Evolutionary conservation across 2,329 filamentous ascomycete genomes (phyloP).

Genomic region (Mollisiaceae sp.): DNA sequence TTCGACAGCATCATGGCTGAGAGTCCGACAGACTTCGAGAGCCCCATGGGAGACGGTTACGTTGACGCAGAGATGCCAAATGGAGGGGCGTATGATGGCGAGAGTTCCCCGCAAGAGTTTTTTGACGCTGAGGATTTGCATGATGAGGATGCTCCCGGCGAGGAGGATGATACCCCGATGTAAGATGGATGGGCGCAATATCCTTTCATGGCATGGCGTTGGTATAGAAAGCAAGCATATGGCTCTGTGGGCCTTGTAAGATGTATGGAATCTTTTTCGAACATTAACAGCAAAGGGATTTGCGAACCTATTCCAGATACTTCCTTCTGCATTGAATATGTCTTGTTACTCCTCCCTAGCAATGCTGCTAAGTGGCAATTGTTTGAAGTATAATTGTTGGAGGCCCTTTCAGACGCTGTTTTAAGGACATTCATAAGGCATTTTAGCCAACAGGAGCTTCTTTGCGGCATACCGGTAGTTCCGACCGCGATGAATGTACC

Average conservation of each 20-base stretch:
- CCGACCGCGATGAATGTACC: no score
- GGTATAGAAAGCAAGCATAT: background rate
- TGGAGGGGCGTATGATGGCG: slow-evolving; percentile 13
- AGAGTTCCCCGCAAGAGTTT: background rate
- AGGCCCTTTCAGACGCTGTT: no score
- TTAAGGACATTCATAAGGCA: no score
- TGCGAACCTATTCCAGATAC: no score
- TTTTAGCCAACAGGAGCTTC: no score
- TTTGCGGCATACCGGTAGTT: no score
- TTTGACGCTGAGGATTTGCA: slow-evolving; percentile 16
- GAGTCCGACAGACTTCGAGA: background rate
- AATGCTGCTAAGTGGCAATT: no score
- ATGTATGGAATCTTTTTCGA: background rate
- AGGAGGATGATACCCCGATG: slow-evolving; percentile 24
- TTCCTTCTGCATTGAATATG: no score
- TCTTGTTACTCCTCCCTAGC: no score
- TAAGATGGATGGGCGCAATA: background rate
- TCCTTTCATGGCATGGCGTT: background rate
- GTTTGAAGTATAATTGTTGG: no score
- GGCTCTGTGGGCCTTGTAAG: background rate
- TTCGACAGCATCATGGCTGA: background rate
- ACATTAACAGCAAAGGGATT: background rate
- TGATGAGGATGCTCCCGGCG: slow-evolving; percentile 24
- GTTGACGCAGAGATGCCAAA: slow-evolving; percentile 1
- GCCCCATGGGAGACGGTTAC: background rate